Evolutionary conservation across 2,329 filamentous ascomycete genomes (phyloP).

Genomic region (Aspergillus persii): DNA sequence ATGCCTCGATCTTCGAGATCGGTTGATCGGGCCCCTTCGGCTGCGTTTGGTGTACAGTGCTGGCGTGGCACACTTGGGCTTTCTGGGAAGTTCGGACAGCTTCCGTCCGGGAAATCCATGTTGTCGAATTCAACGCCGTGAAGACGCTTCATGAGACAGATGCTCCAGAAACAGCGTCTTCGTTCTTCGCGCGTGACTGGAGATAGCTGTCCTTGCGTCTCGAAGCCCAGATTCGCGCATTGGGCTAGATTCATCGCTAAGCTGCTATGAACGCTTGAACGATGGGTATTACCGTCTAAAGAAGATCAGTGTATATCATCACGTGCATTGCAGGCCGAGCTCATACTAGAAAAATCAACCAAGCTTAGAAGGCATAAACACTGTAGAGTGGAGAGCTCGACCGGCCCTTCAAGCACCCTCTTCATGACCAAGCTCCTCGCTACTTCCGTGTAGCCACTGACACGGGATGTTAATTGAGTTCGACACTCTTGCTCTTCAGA

Average conservation of each 20-base stretch:
- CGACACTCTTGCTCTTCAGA: constrained; percentile 25
- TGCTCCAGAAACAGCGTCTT: constrained; percentile 43
- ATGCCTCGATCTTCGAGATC: constrained; percentile 43
- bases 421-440: constrained; percentile 39
- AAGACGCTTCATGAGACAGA: constrained; percentile 44
- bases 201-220: constrained; percentile 23
- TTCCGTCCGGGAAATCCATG: constrained; percentile 36
- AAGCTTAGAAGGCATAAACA: constrained; percentile 42
- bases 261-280: constrained; percentile 45
- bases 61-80: constrained; percentile 31
- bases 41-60: constrained; percentile 20
- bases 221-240: constrained; percentile 45
- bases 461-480: constrained; percentile 23
- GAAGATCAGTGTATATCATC: not conserved
- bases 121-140: constrained; percentile 44
- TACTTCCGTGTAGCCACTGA: constrained; percentile 39
- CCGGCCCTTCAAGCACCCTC: constrained; percentile 37
- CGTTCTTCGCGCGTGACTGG: constrained; percentile 31
- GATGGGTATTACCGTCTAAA: constrained; percentile 46
- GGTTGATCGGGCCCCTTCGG: constrained; percentile 22
- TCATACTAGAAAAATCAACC: constrained; percentile 43
- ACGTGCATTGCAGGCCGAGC: not conserved
- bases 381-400: constrained; percentile 46
- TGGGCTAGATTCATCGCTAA: constrained; percentile 47
- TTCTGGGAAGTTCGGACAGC: constrained; percentile 40